A percentile compares a stretch with the other conserved stretches of the same genome.
phyloP scores from a whole-genome alignment of 2,329 filamentous ascomycete genomes.

The Fusarium sp. region DNA sequence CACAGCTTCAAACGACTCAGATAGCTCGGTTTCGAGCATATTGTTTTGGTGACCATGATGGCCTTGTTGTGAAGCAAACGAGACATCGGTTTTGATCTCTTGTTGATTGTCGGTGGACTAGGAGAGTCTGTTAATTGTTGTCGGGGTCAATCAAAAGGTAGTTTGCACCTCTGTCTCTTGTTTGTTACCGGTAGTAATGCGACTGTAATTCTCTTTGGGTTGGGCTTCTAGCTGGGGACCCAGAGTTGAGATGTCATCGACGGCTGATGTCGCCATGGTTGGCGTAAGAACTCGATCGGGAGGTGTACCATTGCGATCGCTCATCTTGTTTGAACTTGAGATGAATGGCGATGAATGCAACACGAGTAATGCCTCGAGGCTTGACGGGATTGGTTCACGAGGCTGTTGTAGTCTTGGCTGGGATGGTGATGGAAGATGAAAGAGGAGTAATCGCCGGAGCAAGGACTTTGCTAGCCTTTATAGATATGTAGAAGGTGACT shows the following conservation, averaged over 20 bases:
- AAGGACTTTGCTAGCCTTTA: not conserved
- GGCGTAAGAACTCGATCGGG: constrained; percentile 4
- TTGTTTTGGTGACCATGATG: constrained; percentile 12
- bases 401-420: not conserved
- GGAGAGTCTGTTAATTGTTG: not conserved
- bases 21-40: not conserved
- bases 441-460: not conserved
- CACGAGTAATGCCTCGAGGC: not conserved
- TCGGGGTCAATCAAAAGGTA: not conserved
- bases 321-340: constrained; percentile 4
- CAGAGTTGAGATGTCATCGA: constrained; percentile 8
- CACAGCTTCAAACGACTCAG: constrained; percentile 6
- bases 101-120: not conserved
- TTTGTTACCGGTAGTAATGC: not conserved
- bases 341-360: not conserved
- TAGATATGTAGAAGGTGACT: not conserved
- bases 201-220: not conserved
- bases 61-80: not conserved
- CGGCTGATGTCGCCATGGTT: not conserved
- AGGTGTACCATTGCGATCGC: not conserved
- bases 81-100: not conserved
- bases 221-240: not conserved
- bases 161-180: constrained; percentile 14
- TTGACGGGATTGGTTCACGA: not conserved
- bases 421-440: not conserved